These are phyloP conservation scores for Colletotrichum scovillei DNA, from an alignment of 2,329 filamentous ascomycete species.

Conservation along the genomic window DNA sequence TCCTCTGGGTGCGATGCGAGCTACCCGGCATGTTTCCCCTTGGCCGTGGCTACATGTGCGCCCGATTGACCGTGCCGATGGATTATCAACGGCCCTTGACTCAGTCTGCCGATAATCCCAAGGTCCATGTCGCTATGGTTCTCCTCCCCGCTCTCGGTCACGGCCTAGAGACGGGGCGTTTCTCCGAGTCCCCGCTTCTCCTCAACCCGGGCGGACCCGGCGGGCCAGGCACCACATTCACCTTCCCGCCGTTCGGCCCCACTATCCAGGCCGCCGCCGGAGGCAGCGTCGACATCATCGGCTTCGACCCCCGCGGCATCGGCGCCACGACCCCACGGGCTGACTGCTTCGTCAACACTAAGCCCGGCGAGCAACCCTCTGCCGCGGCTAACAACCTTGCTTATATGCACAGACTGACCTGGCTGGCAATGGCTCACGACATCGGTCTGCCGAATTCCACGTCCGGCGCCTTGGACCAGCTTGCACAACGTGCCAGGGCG, in stretches of 20 bases:
- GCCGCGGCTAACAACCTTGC: conserved; percentile 41
- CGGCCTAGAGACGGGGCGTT: conserved; percentile 42
- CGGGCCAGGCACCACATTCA: conserved; percentile 50
- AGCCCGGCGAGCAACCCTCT: neutral
- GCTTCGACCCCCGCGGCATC: conserved; percentile 60
- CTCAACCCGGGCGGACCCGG: conserved; percentile 61
- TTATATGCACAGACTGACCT: conserved; percentile 47
- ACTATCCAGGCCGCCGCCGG: conserved; percentile 51
- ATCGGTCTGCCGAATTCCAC: conserved; percentile 50
- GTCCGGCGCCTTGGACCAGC: conserved; percentile 43
- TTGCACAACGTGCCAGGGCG: conserved; percentile 43
- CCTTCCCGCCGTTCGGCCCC: conserved; percentile 39
- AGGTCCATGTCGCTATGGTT: conserved; percentile 52
- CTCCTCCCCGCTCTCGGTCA: conserved; percentile 46
- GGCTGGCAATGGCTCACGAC: conserved; percentile 43
- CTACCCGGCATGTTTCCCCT: conserved; percentile 37
- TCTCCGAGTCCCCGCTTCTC: conserved; percentile 52
- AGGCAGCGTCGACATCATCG: conserved; percentile 54
- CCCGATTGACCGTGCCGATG: conserved; percentile 59
- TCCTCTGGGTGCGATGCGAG: conserved; percentile 57
- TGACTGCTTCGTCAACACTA: conserved; percentile 48
- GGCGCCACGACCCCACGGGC: conserved; percentile 51
- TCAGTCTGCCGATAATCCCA: conserved; percentile 44
- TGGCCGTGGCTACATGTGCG: conserved; percentile 47
- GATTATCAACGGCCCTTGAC: conserved; percentile 56